phyloP scores from a whole-genome alignment of 345 rosid species.

The Eutrema heterophyllum region DNA sequence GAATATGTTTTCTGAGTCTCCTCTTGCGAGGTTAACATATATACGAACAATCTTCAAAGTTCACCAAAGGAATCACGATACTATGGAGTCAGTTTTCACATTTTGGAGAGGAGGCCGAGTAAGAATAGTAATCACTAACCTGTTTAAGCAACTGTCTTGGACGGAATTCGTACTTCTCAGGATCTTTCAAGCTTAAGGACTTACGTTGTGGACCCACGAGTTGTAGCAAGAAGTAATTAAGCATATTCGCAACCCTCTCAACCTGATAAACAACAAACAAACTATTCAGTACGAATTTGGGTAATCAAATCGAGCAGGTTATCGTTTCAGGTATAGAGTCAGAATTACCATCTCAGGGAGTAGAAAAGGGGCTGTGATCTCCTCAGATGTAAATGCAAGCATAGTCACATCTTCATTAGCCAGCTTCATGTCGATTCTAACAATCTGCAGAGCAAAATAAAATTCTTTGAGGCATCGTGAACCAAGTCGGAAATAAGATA shows the following conservation, averaged over 20 bases:
- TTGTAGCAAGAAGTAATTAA: constrained; percentile 91
- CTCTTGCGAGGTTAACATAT: constrained; percentile 86
- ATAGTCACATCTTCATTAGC: constrained; percentile 97
- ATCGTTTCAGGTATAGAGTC: not conserved
- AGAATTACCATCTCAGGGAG: constrained; percentile 95
- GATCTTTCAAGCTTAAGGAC: constrained; percentile 86
- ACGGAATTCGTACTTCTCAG: constrained; percentile 94
- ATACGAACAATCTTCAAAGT: constrained; percentile 78
- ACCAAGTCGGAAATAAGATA: not conserved
- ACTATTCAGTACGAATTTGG: not conserved
- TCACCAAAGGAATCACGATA: constrained; percentile 6
- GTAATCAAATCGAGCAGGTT: not conserved
- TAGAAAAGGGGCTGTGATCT: constrained; percentile 89
- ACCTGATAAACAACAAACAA: constrained; percentile 48
- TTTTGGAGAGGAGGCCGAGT: not conserved
- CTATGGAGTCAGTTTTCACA: not conserved
- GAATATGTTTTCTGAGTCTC: constrained; percentile 73
- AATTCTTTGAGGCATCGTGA: constrained; percentile 8
- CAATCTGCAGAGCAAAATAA: constrained; percentile 50
- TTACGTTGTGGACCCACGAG: constrained; percentile 97
- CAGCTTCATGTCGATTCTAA: constrained; percentile 92
- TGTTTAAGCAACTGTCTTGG: constrained; percentile 92
- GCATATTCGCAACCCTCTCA: constrained; percentile 97
- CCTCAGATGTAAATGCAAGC: constrained; percentile 93
- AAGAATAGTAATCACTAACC: constrained; percentile 39